Evolutionary conservation across 768 basidiomycete species (phyloP).

Genomic region (Termitomyces sp.): DNA sequence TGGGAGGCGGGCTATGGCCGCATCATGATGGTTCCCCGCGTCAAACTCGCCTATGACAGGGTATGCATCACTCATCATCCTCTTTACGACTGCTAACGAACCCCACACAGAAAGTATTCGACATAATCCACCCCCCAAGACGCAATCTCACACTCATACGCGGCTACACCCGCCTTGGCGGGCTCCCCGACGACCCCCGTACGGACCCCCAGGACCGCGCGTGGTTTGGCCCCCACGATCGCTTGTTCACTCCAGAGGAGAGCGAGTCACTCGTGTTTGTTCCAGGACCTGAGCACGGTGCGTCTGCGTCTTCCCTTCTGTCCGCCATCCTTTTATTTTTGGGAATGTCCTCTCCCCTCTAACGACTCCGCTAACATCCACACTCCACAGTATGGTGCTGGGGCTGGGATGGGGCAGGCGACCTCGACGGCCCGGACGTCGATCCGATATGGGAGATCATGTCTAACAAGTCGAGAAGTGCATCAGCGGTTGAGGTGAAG

Average conservation of each 20-base stretch:
- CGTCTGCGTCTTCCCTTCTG: slow-evolving; percentile 24
- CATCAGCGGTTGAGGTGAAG: slow-evolving; percentile 60
- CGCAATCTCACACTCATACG: slow-evolving; percentile 95
- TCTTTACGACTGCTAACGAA: not conserved
- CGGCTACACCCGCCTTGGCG: slow-evolving; percentile 92
- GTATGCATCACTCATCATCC: slow-evolving; percentile 33
- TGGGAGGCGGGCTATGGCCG: slow-evolving; percentile 95
- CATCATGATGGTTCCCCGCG: slow-evolving; percentile 96
- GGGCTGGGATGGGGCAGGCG: slow-evolving; percentile 99
- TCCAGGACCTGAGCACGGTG: slow-evolving; percentile 83
- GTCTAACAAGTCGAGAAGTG: slow-evolving; percentile 54
- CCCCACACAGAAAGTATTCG: slow-evolving; percentile 72
- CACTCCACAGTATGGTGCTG: slow-evolving; percentile 86
- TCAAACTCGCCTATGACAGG: slow-evolving; percentile 92
- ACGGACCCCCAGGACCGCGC: slow-evolving; percentile 97
- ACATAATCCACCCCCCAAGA: slow-evolving; percentile 87
- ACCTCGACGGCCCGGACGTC: slow-evolving; percentile 95
- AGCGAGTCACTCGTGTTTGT: slow-evolving; percentile 68
- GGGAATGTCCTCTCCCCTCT: too few relatives aligned
- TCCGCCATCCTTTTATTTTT: too few relatives aligned
- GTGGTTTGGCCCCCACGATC: slow-evolving; percentile 97
- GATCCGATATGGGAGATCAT: slow-evolving; percentile 95
- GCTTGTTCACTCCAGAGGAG: slow-evolving; percentile 89
- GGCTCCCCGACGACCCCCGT: slow-evolving; percentile 90
- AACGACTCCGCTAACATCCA: not conserved